Evolutionary conservation across 2,329 filamentous ascomycete genomes (phyloP).

Genomic region (Cadophora luteo-olivacea): DNA sequence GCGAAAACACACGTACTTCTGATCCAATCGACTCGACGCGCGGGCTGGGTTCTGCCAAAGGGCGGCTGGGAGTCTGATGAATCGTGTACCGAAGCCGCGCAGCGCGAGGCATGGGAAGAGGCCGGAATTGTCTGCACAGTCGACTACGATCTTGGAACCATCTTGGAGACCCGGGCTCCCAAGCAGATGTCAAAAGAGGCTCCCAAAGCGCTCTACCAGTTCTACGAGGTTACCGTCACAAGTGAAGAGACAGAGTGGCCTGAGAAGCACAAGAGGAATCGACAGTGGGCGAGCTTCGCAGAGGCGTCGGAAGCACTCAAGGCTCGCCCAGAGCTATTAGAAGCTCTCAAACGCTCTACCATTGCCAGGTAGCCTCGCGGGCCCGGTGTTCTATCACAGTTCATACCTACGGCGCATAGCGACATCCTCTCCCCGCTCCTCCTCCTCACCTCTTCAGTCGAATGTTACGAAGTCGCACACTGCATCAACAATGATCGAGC

Average conservation of each 20-base stretch:
- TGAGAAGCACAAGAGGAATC: constrained; percentile 88
- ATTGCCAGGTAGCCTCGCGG: constrained; percentile 48
- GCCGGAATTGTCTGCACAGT: constrained; percentile 89
- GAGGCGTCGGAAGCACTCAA: constrained; percentile 81
- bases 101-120: constrained; percentile 97
- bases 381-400: constrained; percentile 42
- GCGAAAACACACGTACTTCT: constrained; percentile 90
- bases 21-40: constrained; percentile 89
- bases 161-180: constrained; percentile 82
- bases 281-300: constrained; percentile 86
- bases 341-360: constrained; percentile 78
- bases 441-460: constrained; percentile 5
- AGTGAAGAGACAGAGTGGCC: constrained; percentile 90
- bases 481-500: constrained; percentile 32
- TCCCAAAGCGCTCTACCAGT: constrained; percentile 72
- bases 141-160: constrained; percentile 84
- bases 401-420: constrained; percentile 23
- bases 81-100: constrained; percentile 81
- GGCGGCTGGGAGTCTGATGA: constrained; percentile 98
- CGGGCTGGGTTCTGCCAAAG: constrained; percentile 96
- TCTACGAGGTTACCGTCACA: constrained; percentile 87
- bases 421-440: neutral
- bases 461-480: constrained; percentile 19
- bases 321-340: constrained; percentile 83
- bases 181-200: constrained; percentile 72